phyloP scores from a whole-genome alignment of 208 protist species.

The Endotrypanum monterogeii region DNA sequence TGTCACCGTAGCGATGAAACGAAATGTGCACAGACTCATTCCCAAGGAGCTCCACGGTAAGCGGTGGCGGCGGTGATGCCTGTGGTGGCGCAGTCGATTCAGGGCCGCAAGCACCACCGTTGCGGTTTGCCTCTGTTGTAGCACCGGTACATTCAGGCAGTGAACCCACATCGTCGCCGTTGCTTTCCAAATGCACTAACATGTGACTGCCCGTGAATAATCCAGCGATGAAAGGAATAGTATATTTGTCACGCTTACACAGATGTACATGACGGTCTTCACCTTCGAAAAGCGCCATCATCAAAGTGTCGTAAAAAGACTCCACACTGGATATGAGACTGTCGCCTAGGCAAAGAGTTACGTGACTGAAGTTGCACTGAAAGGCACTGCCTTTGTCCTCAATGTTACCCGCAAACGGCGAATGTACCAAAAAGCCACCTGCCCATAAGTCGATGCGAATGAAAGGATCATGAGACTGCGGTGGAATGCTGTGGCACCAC shows the following conservation, averaged over 20 bases:
- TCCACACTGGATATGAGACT: conserved; percentile 39
- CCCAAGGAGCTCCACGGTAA: conserved; percentile 35
- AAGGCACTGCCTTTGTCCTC: conserved; percentile 55
- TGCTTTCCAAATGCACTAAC: conserved; percentile 26
- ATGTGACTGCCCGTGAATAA: conserved; percentile 26
- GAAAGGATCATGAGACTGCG: conserved; percentile 20
- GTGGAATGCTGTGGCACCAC: conserved; percentile 33
- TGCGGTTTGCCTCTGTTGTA: neutral
- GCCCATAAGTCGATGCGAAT: conserved; percentile 47
- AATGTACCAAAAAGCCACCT: conserved; percentile 32
- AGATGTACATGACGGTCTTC: conserved; percentile 66
- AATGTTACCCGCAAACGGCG: conserved; percentile 49
- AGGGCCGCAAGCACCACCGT: neutral
- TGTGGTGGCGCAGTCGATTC: neutral
- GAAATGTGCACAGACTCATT: conserved; percentile 33
- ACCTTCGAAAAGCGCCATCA: conserved; percentile 38
- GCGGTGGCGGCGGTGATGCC: conserved; percentile 23
- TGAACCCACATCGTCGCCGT: conserved; percentile 13
- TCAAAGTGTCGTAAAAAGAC: conserved; percentile 44
- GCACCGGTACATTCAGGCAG: conserved; percentile 17
- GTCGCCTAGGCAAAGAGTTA: conserved; percentile 40
- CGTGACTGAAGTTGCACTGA: conserved; percentile 31
- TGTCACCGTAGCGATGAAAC: conserved; percentile 56
- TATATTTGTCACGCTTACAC: conserved; percentile 30
- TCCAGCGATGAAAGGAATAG: conserved; percentile 43